Conservation (phyloP, 2,329 filamentous ascomycete genomes). For the Pseudophaeomoniella oleicola region DNA sequence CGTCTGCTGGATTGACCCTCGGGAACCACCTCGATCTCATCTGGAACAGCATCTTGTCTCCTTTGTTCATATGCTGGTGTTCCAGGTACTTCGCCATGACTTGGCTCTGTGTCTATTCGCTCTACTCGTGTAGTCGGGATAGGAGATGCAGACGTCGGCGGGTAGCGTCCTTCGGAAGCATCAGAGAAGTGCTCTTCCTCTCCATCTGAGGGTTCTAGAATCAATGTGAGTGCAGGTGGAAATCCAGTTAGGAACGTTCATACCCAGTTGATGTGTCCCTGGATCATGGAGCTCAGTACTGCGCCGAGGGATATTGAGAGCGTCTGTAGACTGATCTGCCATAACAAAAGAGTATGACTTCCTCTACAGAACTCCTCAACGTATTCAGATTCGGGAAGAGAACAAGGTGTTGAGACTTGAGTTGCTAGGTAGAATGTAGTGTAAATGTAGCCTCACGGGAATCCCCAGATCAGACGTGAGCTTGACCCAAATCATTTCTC, state of each 20-base stretch:
- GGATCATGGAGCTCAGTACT: conserved; percentile 41
- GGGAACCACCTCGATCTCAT: conserved; percentile 46
- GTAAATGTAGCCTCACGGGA: no score
- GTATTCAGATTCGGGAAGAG: no score
- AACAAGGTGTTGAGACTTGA: no score
- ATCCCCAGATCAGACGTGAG: no score
- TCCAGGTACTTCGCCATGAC: conserved; percentile 47
- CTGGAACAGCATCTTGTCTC: conserved; percentile 45
- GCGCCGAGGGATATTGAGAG: conserved; percentile 36
- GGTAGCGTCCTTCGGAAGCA: conserved; percentile 40
- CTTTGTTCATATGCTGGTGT: conserved; percentile 45
- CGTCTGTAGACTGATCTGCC: conserved; percentile 18
- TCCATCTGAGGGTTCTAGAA: conserved; percentile 32
- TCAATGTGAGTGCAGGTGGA: conserved; percentile 6
- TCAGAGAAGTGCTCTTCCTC: conserved; percentile 52
- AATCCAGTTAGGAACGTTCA: conserved; percentile 6
- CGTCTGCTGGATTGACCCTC: conserved; percentile 26
- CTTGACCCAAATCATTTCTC: no score
- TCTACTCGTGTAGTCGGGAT: conserved; percentile 50
- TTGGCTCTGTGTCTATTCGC: conserved; percentile 42
- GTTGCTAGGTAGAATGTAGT: no score
- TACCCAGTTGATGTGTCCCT: conserved; percentile 42
- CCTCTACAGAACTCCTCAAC: no score
- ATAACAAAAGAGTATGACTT: no score
- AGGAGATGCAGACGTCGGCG: conserved; percentile 30